A percentile compares a stretch with the other conserved stretches of the same genome.
Conservation (phyloP, 805 yeast species). For the Saccharomycopsis babjevae region DNA sequence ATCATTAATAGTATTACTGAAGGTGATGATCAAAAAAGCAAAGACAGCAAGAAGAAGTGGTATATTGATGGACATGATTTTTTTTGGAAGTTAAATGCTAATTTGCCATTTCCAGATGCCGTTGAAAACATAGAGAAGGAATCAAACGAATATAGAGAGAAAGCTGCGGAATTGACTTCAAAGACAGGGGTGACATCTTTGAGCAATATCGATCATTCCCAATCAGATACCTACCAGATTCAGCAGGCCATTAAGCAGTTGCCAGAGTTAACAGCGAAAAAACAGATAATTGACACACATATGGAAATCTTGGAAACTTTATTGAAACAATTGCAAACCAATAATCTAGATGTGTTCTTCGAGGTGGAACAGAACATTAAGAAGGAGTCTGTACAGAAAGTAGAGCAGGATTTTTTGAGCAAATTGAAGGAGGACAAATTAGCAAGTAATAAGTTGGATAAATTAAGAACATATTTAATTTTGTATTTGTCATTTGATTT, state of each 20-base stretch:
- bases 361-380: conserved; percentile 79
- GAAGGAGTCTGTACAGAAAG: conserved; percentile 25
- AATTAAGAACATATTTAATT: conserved; percentile 82
- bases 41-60: conserved; percentile 46
- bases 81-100: conserved; percentile 80
- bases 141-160: conserved; percentile 68
- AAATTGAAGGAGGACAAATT: conserved; percentile 43
- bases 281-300: conserved; percentile 86
- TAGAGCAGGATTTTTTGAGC: conserved; percentile 50
- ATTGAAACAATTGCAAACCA: conserved; percentile 74
- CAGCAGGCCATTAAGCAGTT: conserved; percentile 84
- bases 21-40: conserved; percentile 25
- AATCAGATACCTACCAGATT: conserved; percentile 43
- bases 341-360: conserved; percentile 80
- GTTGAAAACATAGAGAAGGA: conserved; percentile 92
- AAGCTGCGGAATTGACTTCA: conserved; percentile 76
- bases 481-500: conserved; percentile 47
- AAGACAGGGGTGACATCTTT: conserved; percentile 64
- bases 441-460: conserved; percentile 48
- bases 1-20: conserved; percentile 42
- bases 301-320: conserved; percentile 88
- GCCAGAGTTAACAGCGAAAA: conserved; percentile 86
- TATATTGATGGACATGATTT: conserved; percentile 91
- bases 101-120: conserved; percentile 95
- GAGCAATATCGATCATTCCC: conserved; percentile 56